phyloP scores from a whole-genome alignment of 2,329 filamentous ascomycete genomes.

The Ascochyta fabae region DNA sequence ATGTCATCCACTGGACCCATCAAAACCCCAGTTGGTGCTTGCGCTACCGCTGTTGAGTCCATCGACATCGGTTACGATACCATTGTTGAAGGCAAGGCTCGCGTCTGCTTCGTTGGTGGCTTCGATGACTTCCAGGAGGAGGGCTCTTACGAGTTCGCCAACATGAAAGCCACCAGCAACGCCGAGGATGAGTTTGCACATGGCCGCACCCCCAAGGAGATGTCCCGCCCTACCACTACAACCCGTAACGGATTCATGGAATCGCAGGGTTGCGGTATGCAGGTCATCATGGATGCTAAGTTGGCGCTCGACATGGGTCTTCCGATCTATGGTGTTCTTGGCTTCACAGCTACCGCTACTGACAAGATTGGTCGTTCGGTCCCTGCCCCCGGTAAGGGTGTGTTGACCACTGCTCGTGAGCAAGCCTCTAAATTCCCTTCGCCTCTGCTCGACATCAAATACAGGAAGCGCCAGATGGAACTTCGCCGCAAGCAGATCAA shows the following conservation, averaged over 20 bases:
- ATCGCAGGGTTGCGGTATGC: constrained; percentile 96
- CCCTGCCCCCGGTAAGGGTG: constrained; percentile 94
- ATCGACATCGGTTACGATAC: constrained; percentile 98
- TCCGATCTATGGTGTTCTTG: constrained; percentile 93
- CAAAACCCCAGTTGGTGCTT: constrained; percentile 97
- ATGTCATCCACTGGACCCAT: constrained; percentile 97
- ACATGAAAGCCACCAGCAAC: constrained; percentile 99
- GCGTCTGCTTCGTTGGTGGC: constrained; percentile 95
- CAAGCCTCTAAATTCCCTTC: constrained; percentile 90
- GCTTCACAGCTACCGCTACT: constrained; percentile 91
- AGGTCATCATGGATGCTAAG: constrained; percentile 97
- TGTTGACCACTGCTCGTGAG: constrained; percentile 93
- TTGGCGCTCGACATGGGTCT: constrained; percentile 98
- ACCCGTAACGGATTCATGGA: constrained; percentile 99
- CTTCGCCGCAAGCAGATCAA: constrained; percentile 93
- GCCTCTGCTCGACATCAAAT: constrained; percentile 95
- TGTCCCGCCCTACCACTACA: constrained; percentile 97
- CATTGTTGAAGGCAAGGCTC: constrained; percentile 97
- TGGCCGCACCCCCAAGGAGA: constrained; percentile 92
- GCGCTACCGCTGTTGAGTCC: constrained; percentile 95
- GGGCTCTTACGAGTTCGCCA: constrained; percentile 98
- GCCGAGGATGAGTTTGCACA: constrained; percentile 95
- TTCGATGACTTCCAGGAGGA: constrained; percentile 99
- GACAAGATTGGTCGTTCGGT: constrained; percentile 99
- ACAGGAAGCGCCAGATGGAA: constrained; percentile 93